Evolutionary conservation across 1,139 yeast species (phyloP).

Genomic region (Pichia kudriavzevii): DNA sequence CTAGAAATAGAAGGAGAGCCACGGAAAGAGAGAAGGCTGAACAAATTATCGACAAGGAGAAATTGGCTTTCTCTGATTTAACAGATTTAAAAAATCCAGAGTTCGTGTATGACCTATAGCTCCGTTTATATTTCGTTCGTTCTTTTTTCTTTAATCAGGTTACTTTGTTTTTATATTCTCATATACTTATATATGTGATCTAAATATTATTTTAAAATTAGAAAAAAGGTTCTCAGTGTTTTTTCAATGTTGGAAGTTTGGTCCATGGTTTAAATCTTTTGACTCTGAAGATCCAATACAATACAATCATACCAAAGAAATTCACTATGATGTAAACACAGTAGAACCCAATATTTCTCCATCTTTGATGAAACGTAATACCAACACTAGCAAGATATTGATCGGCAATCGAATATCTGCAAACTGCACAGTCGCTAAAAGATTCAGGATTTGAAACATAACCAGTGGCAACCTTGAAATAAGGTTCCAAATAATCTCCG

Average conservation of each 20-base stretch:
- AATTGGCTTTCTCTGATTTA: constrained; percentile 42
- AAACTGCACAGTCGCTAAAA: constrained; percentile 48
- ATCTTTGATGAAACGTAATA: constrained; percentile 39
- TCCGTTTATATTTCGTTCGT: no score
- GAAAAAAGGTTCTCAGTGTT: not conserved
- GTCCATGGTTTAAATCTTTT: constrained; percentile 1
- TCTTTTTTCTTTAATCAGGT: no score
- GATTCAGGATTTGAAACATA: constrained; percentile 45
- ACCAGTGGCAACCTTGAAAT: constrained; percentile 37
- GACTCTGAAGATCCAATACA: constrained; percentile 13
- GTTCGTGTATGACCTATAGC: constrained; percentile 33
- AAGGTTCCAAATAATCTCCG: constrained; percentile 37
- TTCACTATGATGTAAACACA: constrained; percentile 55
- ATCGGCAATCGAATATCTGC: constrained; percentile 48
- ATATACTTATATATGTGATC: no score
- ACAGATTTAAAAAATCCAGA: constrained; percentile 41
- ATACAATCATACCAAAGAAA: constrained; percentile 14
- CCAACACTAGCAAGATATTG: constrained; percentile 41
- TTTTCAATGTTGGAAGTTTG: not conserved
- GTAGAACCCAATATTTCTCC: constrained; percentile 62
- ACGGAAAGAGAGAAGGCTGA: constrained; percentile 3
- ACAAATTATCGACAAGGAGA: constrained; percentile 25
- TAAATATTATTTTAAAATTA: no score
- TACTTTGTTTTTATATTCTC: no score
- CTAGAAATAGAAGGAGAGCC: constrained; percentile 24